phyloP scores from a whole-genome alignment of 345 rosid species.

The Heritiera littoralis region DNA sequence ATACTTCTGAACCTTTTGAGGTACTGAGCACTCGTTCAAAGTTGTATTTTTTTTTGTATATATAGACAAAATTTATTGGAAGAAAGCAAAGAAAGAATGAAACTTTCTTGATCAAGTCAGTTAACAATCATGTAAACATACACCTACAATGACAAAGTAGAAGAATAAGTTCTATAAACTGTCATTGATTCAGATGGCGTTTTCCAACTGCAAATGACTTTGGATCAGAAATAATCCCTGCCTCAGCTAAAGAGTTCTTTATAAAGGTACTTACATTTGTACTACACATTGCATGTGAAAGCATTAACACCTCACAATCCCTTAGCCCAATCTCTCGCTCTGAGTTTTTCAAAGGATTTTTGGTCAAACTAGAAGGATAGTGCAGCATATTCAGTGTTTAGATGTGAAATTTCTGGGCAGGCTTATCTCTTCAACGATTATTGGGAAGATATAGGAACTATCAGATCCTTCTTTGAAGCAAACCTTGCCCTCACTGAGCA shows the following conservation, averaged over 20 bases:
- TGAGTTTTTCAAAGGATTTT: background rate
- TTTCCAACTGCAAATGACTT: conserved; percentile 96
- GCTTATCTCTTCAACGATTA: conserved; percentile 94
- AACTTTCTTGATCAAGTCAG: background rate
- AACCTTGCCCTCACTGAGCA: conserved; percentile 92
- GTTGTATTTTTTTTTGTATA: background rate
- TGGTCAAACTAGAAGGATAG: background rate
- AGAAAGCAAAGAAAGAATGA: background rate
- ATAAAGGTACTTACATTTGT: conserved; percentile 45
- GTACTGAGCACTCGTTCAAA: conserved; percentile 36
- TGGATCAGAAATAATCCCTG: conserved; percentile 85
- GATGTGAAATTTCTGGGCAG: conserved; percentile 43
- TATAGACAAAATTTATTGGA: background rate
- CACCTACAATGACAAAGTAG: background rate
- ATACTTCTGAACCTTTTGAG: conserved; percentile 87
- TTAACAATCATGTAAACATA: background rate
- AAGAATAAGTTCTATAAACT: background rate
- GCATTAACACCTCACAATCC: background rate
- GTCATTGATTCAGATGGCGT: conserved; percentile 72
- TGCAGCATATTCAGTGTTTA: background rate
- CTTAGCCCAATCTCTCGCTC: background rate
- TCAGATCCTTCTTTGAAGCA: conserved; percentile 93
- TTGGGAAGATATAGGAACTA: conserved; percentile 98
- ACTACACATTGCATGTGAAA: background rate
- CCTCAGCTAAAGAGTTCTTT: conserved; percentile 77